phyloP scores from a whole-genome alignment of 2,329 filamentous ascomycete genomes.

The Nothophoma quercina region DNA sequence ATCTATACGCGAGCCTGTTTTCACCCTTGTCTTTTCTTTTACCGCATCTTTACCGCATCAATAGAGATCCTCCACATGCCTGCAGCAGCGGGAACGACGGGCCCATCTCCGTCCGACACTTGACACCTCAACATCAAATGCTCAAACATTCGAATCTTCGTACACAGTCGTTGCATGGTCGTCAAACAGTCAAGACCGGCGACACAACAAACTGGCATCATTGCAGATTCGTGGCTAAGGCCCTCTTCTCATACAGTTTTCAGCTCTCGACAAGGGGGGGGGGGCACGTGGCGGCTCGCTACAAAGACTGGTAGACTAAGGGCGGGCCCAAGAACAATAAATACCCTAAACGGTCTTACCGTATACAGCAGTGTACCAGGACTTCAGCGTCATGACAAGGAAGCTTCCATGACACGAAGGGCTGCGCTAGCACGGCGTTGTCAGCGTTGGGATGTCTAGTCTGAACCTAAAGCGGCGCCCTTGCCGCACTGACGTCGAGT shows the following conservation, averaged over 20 bases:
- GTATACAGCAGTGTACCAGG: constrained; percentile 2
- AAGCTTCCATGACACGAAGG: constrained; percentile 2
- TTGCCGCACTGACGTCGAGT: constrained; percentile 8
- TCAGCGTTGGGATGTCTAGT: constrained; percentile 12
- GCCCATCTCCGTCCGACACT: neutral
- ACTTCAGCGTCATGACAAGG: constrained; percentile 3
- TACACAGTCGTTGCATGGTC: neutral
- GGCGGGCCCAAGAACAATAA: constrained; percentile 10
- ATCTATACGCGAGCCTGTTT: constrained; percentile 12
- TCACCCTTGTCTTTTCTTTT: constrained; percentile 4
- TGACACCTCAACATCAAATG: neutral
- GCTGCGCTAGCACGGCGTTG: constrained; percentile 7
- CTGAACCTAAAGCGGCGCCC: constrained; percentile 17
- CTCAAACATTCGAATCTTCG: no score
- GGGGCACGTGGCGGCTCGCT: constrained; percentile 7
- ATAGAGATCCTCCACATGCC: constrained; percentile 1
- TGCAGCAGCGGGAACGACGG: constrained; percentile 9
- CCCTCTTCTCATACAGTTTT: constrained; percentile 17
- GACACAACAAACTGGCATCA: neutral
- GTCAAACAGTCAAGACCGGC: neutral
- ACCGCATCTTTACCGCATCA: neutral
- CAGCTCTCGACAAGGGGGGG: constrained; percentile 17
- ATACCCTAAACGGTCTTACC: constrained; percentile 14
- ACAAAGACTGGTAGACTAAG: neutral
- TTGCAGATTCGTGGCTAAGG: neutral